Conservation (phyloP, 2,329 filamentous ascomycete species). For the Calonectria naviculata region DNA sequence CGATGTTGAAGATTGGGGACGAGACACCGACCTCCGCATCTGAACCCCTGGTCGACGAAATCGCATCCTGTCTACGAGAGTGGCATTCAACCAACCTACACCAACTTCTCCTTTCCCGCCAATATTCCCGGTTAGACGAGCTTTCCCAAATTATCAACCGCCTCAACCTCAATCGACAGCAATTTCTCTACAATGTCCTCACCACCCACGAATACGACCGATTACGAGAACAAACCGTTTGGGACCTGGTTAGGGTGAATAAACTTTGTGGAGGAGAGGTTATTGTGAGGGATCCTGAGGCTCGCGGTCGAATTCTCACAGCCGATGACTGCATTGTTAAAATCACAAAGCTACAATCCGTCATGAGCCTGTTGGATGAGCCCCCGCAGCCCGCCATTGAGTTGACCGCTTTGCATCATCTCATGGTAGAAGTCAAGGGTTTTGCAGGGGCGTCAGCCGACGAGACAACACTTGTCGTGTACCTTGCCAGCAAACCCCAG, state of each 20-base stretch:
- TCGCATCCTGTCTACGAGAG: constrained; percentile 94
- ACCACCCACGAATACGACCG: constrained; percentile 85
- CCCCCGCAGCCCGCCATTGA: constrained; percentile 77
- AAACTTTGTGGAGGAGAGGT: constrained; percentile 94
- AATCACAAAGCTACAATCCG: constrained; percentile 89
- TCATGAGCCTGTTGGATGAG: constrained; percentile 93
- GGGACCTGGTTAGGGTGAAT: constrained; percentile 94
- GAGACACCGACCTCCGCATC: constrained; percentile 90
- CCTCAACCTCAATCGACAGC: constrained; percentile 87
- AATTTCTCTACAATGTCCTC: constrained; percentile 93
- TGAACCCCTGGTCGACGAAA: constrained; percentile 96
- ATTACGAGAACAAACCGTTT: constrained; percentile 90
- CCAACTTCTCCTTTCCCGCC: constrained; percentile 84
- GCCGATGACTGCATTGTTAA: constrained; percentile 94
- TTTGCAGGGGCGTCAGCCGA: constrained; percentile 83
- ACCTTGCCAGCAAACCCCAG: constrained; percentile 78
- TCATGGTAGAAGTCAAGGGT: constrained; percentile 85
- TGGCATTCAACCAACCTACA: constrained; percentile 99
- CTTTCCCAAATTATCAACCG: constrained; percentile 83
- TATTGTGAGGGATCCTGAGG: constrained; percentile 89
- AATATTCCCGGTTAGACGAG: constrained; percentile 84
- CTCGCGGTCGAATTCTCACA: constrained; percentile 87
- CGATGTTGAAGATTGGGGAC: constrained; percentile 97
- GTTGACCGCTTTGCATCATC: constrained; percentile 79
- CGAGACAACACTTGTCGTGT: constrained; percentile 79